Evolutionary conservation across 2,329 filamentous ascomycete genomes (phyloP), one percentile per base, ranked within the genome.

Genomic region (Fusarium lyarnte): DNA sequence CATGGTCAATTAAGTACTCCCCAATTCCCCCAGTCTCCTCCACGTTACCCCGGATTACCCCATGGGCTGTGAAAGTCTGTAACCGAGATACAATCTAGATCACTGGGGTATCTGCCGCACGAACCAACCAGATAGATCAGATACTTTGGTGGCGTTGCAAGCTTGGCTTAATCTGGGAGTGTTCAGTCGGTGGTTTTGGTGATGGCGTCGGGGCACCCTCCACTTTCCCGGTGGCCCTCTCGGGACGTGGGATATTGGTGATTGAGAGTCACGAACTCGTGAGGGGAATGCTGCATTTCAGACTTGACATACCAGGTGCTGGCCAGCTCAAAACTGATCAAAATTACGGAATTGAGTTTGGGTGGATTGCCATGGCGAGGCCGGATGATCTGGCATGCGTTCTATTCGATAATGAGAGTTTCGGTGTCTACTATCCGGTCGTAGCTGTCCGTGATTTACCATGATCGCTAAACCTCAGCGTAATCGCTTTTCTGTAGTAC

Each of bases 41-140:
- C 58, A 53, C 45, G n/a, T 45, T 69, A 55, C 69, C 69, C 69
- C 69, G 14, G 69, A 72, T 69, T 59, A 57, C 43, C 66, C 65
- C 49, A 46, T 53, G 41, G 52, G 19, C 23, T 2, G 45, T 31
- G 27, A 49, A 23, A 33, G 21, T 49, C 4, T 39, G 29, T 33
- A 27, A 13, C 41, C 16, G n/a, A 23, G 36, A 41, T 49, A 4
- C 25, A 35, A 47, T 62, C 55, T 67, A 54, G 47, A 67, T 67
- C 25, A 11, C 36, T 10, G 5, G 21, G n/a, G 2, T 16, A 2
- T 25, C 8, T 25, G 31, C 23, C n/a, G 11, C 19, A 33, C n/a
- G 17, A 31, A 8, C 64, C 63, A 67, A 67, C 41, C 64, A 47
- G 12, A 33, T 14, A 23, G 13, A 39, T 10, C 0, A 25, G 36